These are phyloP conservation scores for Skeletonema marinoi DNA, from an alignment of 108 stramenopile species.

Conservation along the genomic window DNA sequence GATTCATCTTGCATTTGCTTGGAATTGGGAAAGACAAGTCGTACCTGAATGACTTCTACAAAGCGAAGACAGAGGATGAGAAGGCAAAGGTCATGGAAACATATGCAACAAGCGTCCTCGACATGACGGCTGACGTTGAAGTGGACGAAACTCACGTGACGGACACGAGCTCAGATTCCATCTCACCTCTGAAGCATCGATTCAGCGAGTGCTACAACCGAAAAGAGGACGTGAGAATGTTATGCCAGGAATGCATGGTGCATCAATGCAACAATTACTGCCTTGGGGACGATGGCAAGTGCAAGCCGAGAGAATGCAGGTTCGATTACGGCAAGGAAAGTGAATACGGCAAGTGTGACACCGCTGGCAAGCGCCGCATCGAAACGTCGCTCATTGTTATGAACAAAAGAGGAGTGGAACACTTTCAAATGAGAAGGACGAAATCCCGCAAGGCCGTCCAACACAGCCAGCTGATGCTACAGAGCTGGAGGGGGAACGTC, in stretches of 20 bases:
- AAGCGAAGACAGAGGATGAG: slow-evolving; percentile 2
- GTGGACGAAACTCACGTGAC: too few relatives aligned
- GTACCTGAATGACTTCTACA: slow-evolving; percentile 15
- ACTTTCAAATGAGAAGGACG: slow-evolving; percentile 1
- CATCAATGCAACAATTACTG: too few relatives aligned
- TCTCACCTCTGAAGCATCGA: too few relatives aligned
- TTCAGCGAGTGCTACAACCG: too few relatives aligned
- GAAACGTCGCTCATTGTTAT: not conserved
- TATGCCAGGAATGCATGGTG: too few relatives aligned
- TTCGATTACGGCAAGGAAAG: not conserved
- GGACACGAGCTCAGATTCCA: too few relatives aligned
- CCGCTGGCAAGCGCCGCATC: not conserved
- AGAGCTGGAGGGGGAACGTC: slow-evolving; percentile 1
- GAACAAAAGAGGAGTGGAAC: not conserved
- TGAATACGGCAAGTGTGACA: not conserved
- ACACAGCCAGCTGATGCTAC: not conserved
- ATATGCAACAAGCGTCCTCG: slow-evolving; percentile 1
- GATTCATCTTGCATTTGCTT: slow-evolving; percentile 32
- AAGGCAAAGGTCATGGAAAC: slow-evolving; percentile 3
- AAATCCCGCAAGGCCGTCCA: not conserved
- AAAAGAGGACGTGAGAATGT: too few relatives aligned
- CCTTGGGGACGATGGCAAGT: too few relatives aligned
- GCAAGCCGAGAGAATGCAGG: too few relatives aligned
- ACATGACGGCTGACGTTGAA: slow-evolving; percentile 28
- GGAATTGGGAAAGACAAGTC: slow-evolving; percentile 16